phyloP scores from a whole-genome alignment of 768 basidiomycete species.

The Pisolithus sp. region DNA sequence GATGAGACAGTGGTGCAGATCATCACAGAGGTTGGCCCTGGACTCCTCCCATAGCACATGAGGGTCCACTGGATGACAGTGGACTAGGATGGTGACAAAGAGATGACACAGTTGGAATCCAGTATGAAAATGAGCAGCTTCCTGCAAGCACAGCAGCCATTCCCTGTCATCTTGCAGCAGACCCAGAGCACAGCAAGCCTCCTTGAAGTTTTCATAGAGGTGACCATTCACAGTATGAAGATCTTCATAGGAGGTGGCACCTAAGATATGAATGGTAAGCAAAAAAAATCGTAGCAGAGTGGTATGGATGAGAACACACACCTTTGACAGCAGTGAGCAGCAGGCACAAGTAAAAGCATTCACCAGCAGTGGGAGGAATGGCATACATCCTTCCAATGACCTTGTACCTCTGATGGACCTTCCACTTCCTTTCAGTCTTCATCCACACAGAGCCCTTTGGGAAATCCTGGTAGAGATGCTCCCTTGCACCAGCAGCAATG shows the following conservation, averaged over 20 bases:
- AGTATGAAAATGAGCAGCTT: conserved; percentile 34
- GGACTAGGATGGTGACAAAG: no score
- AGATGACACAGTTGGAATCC: conserved; percentile 30
- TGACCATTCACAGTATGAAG: conserved; percentile 21
- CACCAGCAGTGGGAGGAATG: conserved; percentile 21
- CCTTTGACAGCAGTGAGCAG: conserved; percentile 35
- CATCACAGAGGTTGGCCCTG: no score
- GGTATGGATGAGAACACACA: background rate
- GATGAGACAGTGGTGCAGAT: no score
- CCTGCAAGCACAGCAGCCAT: conserved; percentile 36
- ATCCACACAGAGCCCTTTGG: conserved; percentile 25
- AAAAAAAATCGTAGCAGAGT: background rate
- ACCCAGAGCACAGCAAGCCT: conserved; percentile 35
- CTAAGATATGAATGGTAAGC: background rate
- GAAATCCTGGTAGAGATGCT: conserved; percentile 30
- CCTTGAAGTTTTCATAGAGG: conserved; percentile 27
- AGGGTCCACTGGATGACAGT: no score
- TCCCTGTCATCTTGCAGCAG: conserved; percentile 45
- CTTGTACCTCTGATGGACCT: conserved; percentile 5
- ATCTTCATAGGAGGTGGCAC: conserved; percentile 20
- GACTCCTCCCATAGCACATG: no score
- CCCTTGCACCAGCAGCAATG: conserved; percentile 5
- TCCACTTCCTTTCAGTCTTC: conserved; percentile 16
- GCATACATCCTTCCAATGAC: conserved; percentile 30
- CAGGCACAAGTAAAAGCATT: conserved; percentile 34